phyloP scores from a whole-genome alignment of 768 basidiomycete species.

The Terana coerulea region DNA sequence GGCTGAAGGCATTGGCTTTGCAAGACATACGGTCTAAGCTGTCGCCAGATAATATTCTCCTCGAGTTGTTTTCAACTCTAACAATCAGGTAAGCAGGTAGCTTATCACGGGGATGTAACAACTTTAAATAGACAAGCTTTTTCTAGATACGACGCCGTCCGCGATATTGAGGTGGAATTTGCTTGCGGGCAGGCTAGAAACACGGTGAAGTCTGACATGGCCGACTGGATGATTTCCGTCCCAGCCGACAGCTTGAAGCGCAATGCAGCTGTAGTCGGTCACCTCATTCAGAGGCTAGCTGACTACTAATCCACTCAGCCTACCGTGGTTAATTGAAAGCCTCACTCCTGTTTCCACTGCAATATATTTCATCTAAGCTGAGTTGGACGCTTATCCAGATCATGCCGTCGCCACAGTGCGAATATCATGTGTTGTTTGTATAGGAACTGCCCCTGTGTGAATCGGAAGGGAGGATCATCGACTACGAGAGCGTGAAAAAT shows the following conservation, averaged over 20 bases:
- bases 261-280: background rate
- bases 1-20: slow-evolving; percentile 12
- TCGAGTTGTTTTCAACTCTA: slow-evolving; percentile 21
- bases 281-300: background rate
- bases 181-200: background rate
- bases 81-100: slow-evolving; percentile 5
- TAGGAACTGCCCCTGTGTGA: too few relatives aligned
- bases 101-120: background rate
- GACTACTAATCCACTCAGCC: too few relatives aligned
- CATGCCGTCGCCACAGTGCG: too few relatives aligned
- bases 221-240: background rate
- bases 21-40: slow-evolving; percentile 16
- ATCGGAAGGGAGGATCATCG: too few relatives aligned
- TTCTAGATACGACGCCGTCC: slow-evolving; percentile 1
- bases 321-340: too few relatives aligned
- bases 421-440: too few relatives aligned
- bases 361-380: too few relatives aligned
- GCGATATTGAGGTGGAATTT: slow-evolving; percentile 3
- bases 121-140: too few relatives aligned
- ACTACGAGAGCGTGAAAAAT: too few relatives aligned
- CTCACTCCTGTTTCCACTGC: too few relatives aligned
- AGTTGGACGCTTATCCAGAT: too few relatives aligned
- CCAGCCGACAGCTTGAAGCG: background rate
- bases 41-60: slow-evolving; percentile 16
- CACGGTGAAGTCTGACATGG: background rate